These are phyloP conservation scores for Parasarocladium wereldwijsianum DNA, from an alignment of 2,329 filamentous ascomycete genomes.

Conservation along the genomic window DNA sequence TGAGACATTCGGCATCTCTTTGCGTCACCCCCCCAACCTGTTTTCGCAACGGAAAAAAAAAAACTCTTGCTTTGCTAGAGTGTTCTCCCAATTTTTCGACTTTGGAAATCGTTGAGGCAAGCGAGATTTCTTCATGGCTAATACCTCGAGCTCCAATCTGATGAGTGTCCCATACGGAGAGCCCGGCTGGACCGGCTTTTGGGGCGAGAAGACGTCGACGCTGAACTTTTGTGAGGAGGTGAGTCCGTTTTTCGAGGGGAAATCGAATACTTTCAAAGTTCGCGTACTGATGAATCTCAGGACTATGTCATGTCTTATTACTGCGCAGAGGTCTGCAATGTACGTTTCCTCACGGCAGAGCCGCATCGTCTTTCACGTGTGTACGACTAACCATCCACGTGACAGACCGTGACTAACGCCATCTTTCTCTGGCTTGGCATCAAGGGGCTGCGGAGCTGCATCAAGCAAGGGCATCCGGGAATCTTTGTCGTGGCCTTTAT, in stretches of 20 bases:
- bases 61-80: no score
- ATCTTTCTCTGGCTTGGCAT: conserved; percentile 67
- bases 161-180: conserved; percentile 2
- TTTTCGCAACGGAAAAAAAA: no score
- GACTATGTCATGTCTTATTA: conserved; percentile 60
- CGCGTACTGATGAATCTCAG: conserved; percentile 10
- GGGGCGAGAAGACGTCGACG: conserved; percentile 57
- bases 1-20: no score
- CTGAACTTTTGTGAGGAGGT: conserved; percentile 74
- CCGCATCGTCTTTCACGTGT: not conserved
- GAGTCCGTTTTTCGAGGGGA: conserved; percentile 9
- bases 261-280: conserved; percentile 1
- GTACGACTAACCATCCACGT: conserved; percentile 5
- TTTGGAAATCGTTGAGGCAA: no score
- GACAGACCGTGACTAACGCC: conserved; percentile 62
- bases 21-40: no score
- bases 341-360: conserved; percentile 9
- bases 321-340: conserved; percentile 61
- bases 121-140: no score
- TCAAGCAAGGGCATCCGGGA: conserved; percentile 54
- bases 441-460: conserved; percentile 61
- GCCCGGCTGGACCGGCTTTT: conserved; percentile 35
- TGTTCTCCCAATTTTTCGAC: no score
- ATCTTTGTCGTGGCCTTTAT: conserved; percentile 56
- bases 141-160: conserved; percentile 1